Evolutionary conservation across 768 basidiomycete species (phyloP).

Genomic region (Phlebiopsis flavidoalba): DNA sequence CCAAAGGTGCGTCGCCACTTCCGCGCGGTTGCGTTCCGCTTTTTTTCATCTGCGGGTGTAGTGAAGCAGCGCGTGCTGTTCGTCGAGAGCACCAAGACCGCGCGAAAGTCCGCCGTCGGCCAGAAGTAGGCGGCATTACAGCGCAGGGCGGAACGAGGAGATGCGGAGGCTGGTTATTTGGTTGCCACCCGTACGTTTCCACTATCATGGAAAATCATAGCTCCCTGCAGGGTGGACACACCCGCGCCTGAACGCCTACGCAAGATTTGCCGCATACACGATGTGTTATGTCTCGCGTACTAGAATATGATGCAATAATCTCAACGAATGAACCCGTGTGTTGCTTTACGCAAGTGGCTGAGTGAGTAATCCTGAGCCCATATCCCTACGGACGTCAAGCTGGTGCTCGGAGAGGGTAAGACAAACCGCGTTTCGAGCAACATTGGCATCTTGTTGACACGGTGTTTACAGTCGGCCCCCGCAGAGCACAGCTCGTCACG

Average conservation of each 20-base stretch:
- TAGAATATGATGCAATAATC: neutral
- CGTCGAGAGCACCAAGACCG: slow-evolving; percentile 73
- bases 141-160: neutral
- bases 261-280: neutral
- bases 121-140: neutral
- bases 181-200: neutral
- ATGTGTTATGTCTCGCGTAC: neutral
- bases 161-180: neutral
- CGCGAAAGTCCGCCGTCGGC: slow-evolving; percentile 35
- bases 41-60: slow-evolving; percentile 19
- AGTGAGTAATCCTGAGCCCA: no score
- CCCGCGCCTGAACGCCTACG: neutral
- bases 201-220: neutral
- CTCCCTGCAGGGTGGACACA: neutral
- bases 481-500: no score
- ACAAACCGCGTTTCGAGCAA: neutral
- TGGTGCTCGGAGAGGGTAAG: neutral
- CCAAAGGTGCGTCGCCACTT: slow-evolving; percentile 53
- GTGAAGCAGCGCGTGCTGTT: slow-evolving; percentile 73
- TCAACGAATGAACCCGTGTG: neutral
- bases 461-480: no score
- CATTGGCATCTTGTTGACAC: no score
- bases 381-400: no score
- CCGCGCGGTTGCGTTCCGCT: slow-evolving; percentile 4
- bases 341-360: no score